Percentiles rank a stretch among this genome's conserved stretches.
phyloP scores from a whole-genome alignment of 139 green algal species.

The Marvania coccoides region DNA sequence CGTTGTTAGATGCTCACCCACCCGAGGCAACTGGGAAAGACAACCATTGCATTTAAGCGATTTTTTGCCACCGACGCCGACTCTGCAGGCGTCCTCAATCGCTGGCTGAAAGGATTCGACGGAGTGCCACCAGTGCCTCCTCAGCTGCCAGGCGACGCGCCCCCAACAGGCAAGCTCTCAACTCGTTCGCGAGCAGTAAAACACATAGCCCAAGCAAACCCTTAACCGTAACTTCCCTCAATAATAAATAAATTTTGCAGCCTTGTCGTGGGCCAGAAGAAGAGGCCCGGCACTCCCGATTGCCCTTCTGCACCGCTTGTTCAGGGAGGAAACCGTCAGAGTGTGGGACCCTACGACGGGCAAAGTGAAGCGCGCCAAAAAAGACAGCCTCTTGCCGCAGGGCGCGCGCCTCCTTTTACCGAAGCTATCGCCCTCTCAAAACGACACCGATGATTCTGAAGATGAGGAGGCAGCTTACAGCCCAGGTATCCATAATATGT shows the following conservation, averaged over 20 bases:
- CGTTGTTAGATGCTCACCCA: background rate
- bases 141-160: background rate
- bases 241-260: too few species aligned
- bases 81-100: background rate
- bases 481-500: background rate
- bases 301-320: conserved; percentile 18
- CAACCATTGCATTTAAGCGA: background rate
- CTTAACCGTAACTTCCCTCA: too few species aligned
- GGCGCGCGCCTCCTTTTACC: conserved; percentile 18
- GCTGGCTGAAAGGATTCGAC: conserved; percentile 9
- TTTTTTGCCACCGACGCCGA: background rate
- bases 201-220: too few species aligned
- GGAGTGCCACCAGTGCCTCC: background rate
- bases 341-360: background rate
- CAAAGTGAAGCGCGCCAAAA: background rate
- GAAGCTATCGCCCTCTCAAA: too few species aligned
- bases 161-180: conserved; percentile 15
- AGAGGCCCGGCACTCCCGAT: conserved; percentile 25
- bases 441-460: background rate
- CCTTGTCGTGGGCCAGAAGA: conserved; percentile 40
- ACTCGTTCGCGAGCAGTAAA: too few species aligned
- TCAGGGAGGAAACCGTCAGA: conserved; percentile 20
- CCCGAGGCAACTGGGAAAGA: background rate
- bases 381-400: background rate
- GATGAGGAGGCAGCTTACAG: background rate